Evolutionary conservation across 2,329 filamentous ascomycete genomes (phyloP), one percentile per base, ranked within the genome.

Genomic region (Nigrograna mackinnonii): DNA sequence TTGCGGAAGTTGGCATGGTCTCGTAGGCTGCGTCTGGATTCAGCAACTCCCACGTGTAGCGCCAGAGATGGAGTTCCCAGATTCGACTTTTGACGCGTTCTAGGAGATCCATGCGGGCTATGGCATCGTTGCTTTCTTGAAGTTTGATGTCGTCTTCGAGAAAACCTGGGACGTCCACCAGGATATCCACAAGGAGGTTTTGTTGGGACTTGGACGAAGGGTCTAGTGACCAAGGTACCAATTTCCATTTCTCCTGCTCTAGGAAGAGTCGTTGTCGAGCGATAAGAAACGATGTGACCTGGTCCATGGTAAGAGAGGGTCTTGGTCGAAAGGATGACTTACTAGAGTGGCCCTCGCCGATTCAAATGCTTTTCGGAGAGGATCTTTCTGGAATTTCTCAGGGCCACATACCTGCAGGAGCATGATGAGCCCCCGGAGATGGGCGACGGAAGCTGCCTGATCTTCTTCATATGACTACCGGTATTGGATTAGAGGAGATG

Each of bases 31-130:
- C 45, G 17, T 34, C 20, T 12, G 48, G 48, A 30, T 49, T 48
- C 6, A 22, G 13, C 2, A 38, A 3, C 35, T 48, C 48, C 48
- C 48, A 51, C 11, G 22, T 32, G 39, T 36, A 51, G 19, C 48
- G 45, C 48, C 48, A 51, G n/a, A 39, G 16, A 33, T 46, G 44
- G n/a, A 51, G 42, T 4, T 38, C 34, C 21, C 38, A 41, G 24
- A 51, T 21, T 13, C 26, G 28, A 5, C 28, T 16, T n/a, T 44
- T 39, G 6, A 48, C 39, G n/a, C 36, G 41, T 3, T 14, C 20
- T 2, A 51, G 39, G 5, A 47, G 28, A 11, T 22, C 14, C 3
- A 21, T 19, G 12, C 35, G 18, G 11, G 30, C 31, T 9, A 28
- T n/a, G 5, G 24, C 31, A 22, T 45, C 37, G 11, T 26, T 19